Evolutionary conservation across 2,329 filamentous ascomycete genomes (phyloP).

Genomic region (Botrytis aclada): DNA sequence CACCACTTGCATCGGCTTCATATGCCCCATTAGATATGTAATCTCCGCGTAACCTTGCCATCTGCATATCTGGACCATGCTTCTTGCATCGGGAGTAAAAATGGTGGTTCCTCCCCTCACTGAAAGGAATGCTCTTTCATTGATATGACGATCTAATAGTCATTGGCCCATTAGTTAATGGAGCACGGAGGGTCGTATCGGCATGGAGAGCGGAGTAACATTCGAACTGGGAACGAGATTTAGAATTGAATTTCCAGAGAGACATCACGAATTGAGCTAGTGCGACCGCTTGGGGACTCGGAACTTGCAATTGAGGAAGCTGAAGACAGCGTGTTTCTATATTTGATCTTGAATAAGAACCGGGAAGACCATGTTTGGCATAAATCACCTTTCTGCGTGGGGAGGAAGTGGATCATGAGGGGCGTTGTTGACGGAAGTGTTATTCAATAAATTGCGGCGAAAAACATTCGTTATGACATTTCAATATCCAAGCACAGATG

Average conservation of each 20-base stretch:
- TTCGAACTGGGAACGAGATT: slow-evolving; percentile 7
- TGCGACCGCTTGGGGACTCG: slow-evolving; percentile 15
- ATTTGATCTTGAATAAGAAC: slow-evolving; percentile 8
- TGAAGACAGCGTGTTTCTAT: slow-evolving; percentile 9
- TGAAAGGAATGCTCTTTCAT: slow-evolving; percentile 9
- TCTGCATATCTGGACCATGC: slow-evolving; percentile 14
- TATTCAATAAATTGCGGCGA: slow-evolving; percentile 1
- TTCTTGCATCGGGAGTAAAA: slow-evolving; percentile 4
- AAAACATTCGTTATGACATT: not conserved
- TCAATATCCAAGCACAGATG: slow-evolving; percentile 13
- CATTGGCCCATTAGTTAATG: not conserved
- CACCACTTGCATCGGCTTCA: slow-evolving; percentile 1
- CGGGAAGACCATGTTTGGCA: not conserved
- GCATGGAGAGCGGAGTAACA: slow-evolving; percentile 3
- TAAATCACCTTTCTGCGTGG: slow-evolving; percentile 4
- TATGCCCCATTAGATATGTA: slow-evolving; percentile 12
- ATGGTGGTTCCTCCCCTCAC: slow-evolving; percentile 16
- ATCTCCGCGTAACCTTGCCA: slow-evolving; percentile 19
- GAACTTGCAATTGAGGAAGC: slow-evolving; percentile 7
- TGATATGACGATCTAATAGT: slow-evolving; percentile 10
- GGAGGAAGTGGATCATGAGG: slow-evolving; percentile 3
- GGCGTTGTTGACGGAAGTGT: slow-evolving; percentile 3
- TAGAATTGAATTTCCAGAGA: not conserved
- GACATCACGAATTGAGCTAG: not conserved
- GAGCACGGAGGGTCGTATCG: not conserved